Evolutionary conservation across 1,139 yeast species (phyloP).

Genomic region (Nakaseomyces nivariensis): DNA sequence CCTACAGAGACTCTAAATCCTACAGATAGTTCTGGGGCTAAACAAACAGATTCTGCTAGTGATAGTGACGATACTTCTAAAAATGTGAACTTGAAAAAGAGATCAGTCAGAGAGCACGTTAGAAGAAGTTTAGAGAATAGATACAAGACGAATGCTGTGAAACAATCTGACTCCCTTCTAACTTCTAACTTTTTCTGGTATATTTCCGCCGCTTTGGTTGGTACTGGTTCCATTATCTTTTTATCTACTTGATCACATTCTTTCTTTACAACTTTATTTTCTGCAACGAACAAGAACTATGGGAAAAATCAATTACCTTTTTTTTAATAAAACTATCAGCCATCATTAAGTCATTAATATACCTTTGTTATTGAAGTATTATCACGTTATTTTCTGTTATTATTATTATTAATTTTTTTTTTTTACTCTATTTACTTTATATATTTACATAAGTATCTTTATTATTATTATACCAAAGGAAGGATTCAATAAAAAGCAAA

Average conservation of each 20-base stretch:
- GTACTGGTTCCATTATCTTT: conserved; percentile 24
- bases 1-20: conserved; percentile 91
- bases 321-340: not conserved
- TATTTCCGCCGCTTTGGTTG: conserved; percentile 20
- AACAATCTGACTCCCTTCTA: conserved; percentile 10
- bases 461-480: not conserved
- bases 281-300: not conserved
- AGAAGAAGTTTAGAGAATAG: conserved; percentile 72
- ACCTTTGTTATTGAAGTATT: not conserved
- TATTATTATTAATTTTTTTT: not conserved
- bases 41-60: conserved; percentile 29
- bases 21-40: conserved; percentile 39
- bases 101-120: conserved; percentile 39
- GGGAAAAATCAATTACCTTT: not conserved
- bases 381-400: not conserved
- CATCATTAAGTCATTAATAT: not conserved
- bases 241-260: conserved; percentile 8
- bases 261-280: not conserved
- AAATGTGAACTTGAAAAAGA: conserved; percentile 20
- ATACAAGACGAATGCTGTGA: conserved; percentile 60
- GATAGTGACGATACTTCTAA: conserved; percentile 21
- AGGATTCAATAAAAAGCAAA: not conserved
- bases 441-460: not conserved
- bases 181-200: conserved; percentile 22
- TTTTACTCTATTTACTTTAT: not conserved